Evolutionary conservation across 1,284 basidiomycete species (phyloP), one percentile per base, ranked within the genome.

Genomic region (Ustilago cynodontis): DNA sequence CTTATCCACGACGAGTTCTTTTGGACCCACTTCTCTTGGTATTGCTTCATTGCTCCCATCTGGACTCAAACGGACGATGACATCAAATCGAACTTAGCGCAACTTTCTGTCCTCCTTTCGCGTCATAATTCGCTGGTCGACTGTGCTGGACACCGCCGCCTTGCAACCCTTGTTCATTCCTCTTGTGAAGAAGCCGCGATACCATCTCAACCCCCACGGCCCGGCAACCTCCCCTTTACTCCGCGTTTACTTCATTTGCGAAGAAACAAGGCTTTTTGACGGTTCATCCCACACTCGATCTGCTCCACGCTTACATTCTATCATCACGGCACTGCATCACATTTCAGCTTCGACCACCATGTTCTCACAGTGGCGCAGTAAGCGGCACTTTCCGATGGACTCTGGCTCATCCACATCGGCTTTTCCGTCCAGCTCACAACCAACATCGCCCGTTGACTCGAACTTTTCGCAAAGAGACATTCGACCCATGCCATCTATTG

Each of bases 331-430:
- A 49, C 31, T 28, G 22, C 53, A 41, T 39, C 37, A n/a, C 37
- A 39, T 13, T 8, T 13, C 24, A 13, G 47, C 47, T 16, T 3
- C 2, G 33, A n/a, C 31, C 31, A 35, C 16, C 22, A 77, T 77
- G 75, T 77, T 77, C 22, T 71, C 69, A 11, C 75, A 73, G 41
- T 77, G 75, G 75, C 68, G 69, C 10, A 66, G 60, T 54, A 73
- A 70, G 51, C 65, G 75, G 11, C 70, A 72, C 54, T 72, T 65
- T 24, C 74, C 69, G 7, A 69, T 72, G 65, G 65, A 71, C 37
- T 47, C 66, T 28, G 52, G 10, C 18, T 59, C 66, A 37, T 65
- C 66, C 45, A 54, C 66, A 37, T 65, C 63, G 57, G 58, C 53
- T 4, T 18, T 51, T 43, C 53, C 66, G 50, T 69, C 7, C 20